Evolutionary conservation across 371 early-diverging fungal species (phyloP).

Genomic region (Actinomucor elegans): DNA sequence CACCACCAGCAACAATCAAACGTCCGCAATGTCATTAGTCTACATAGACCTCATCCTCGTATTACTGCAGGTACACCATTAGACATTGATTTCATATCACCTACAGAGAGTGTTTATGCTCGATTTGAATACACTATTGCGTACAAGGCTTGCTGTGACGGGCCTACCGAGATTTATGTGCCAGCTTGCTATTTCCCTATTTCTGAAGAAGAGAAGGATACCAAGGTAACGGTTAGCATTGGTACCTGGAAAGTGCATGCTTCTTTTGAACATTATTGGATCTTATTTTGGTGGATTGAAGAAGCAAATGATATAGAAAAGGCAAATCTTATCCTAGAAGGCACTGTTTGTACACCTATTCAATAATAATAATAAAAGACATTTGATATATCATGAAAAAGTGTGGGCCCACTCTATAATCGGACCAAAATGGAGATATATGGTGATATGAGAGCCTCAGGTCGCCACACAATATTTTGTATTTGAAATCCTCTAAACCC

Average conservation of each 20-base stretch:
- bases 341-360: no score
- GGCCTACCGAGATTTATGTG: constrained; percentile 21
- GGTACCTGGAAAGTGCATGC: constrained; percentile 10
- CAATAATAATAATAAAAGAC: no score
- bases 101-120: constrained; percentile 24
- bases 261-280: constrained; percentile 11
- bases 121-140: constrained; percentile 19
- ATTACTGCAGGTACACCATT: constrained; percentile 35
- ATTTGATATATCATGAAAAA: no score
- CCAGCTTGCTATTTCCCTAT: constrained; percentile 21
- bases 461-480: no score
- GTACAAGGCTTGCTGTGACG: background rate
- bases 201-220: constrained; percentile 4
- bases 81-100: constrained; percentile 26
- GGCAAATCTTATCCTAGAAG: constrained; percentile 11
- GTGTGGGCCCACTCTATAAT: no score
- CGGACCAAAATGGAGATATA: no score
- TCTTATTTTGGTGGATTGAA: constrained; percentile 15
- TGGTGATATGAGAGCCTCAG: no score
- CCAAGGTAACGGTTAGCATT: constrained; percentile 2
- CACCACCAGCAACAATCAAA: constrained; percentile 11
- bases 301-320: background rate
- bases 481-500: no score
- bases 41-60: constrained; percentile 41
- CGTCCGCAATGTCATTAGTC: constrained; percentile 27